Evolutionary conservation across 2,329 filamentous ascomycete genomes (phyloP).

Genomic region (Zymoseptoria ardabiliae): DNA sequence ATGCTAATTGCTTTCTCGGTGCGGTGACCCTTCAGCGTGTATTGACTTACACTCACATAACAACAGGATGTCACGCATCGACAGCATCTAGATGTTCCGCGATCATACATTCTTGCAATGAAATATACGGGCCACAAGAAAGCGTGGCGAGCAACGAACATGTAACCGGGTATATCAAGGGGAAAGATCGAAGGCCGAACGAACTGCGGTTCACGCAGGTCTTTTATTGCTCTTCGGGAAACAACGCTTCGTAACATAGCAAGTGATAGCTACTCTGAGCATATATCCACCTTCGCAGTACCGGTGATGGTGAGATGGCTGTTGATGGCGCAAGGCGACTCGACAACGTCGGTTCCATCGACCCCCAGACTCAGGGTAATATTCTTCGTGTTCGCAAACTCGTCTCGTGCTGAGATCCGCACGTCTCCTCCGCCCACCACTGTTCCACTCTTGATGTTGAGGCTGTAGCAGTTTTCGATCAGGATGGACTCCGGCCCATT

Average conservation of each 20-base stretch:
- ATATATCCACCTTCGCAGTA: slow-evolving; percentile 37
- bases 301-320: slow-evolving; percentile 45
- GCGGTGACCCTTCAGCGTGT: too few relatives aligned
- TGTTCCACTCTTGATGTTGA: slow-evolving; percentile 45
- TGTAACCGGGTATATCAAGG: too few relatives aligned
- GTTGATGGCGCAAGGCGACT: slow-evolving; percentile 50
- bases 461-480: slow-evolving; percentile 54
- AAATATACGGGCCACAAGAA: too few relatives aligned
- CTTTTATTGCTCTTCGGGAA: too few relatives aligned
- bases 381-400: slow-evolving; percentile 49
- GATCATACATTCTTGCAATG: too few relatives aligned
- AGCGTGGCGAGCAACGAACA: too few relatives aligned
- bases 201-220: too few relatives aligned
- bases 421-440: slow-evolving; percentile 52
- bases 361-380: slow-evolving; percentile 45
- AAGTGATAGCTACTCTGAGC: slow-evolving; percentile 23
- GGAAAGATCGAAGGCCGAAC: too few relatives aligned
- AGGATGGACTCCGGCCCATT: slow-evolving; percentile 51
- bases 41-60: too few relatives aligned
- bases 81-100: too few relatives aligned
- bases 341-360: slow-evolving; percentile 44
- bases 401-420: slow-evolving; percentile 44
- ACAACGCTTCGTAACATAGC: neutral
- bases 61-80: too few relatives aligned
- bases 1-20: too few relatives aligned